phyloP scores from a whole-genome alignment of 192 early-diverging fungal species.

The Gamsiella multidivaricata region DNA sequence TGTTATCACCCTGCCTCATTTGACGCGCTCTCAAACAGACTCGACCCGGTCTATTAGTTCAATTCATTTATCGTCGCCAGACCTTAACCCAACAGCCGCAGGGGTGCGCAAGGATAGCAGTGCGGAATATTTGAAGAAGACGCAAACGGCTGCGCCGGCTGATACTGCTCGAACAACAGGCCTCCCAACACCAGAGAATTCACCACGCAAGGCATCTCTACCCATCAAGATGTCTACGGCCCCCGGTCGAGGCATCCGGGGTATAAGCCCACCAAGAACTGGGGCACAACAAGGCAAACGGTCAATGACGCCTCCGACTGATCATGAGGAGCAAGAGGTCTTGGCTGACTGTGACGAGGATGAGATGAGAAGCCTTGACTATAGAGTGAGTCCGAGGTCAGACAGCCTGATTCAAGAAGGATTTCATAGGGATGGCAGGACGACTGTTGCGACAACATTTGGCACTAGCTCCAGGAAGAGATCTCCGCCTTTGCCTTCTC shows the following conservation, averaged over 20 bases:
- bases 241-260: not conserved
- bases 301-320: not conserved
- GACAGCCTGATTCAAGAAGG: no score
- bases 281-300: not conserved
- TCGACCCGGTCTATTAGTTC: constrained; percentile 19
- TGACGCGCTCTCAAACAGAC: constrained; percentile 14
- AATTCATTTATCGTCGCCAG: not conserved
- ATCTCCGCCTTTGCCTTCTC: constrained; percentile 1
- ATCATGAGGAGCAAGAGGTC: constrained; percentile 38
- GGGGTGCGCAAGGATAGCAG: no score
- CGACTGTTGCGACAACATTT: no score
- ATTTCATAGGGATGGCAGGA: no score
- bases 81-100: no score
- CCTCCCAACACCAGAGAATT: constrained; percentile 3
- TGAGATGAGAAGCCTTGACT: not conserved
- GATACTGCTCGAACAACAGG: not conserved
- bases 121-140: not conserved
- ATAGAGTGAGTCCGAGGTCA: no score
- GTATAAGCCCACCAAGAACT: not conserved
- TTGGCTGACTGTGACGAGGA: constrained; percentile 25
- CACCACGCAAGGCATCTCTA: not conserved
- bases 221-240: not conserved
- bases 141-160: no score
- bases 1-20: constrained; percentile 25
- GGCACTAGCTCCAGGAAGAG: no score